Percentiles rank a stretch among this genome's conserved stretches.
These are phyloP conservation scores for Pseudonitzschia multiseries DNA, from an alignment of 108 stramenopile genomes.

Conservation along the genomic window DNA sequence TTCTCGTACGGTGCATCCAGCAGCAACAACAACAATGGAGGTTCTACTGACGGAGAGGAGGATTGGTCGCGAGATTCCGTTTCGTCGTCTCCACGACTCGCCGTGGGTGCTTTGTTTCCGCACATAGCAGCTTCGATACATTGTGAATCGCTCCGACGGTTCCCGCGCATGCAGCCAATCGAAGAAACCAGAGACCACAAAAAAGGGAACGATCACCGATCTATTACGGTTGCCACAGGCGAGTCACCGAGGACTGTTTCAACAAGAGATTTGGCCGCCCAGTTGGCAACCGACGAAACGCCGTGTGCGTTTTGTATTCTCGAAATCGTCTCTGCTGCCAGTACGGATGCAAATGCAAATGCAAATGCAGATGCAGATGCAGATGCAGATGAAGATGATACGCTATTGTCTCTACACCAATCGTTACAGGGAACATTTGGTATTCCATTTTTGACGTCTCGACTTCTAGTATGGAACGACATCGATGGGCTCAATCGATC, in stretches of 20 bases:
- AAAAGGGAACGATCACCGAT: not conserved
- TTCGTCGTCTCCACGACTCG: conserved; percentile 44
- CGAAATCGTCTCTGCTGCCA: not conserved
- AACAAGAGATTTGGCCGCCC: conserved; percentile 37
- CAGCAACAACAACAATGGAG: not conserved
- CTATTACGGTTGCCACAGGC: not conserved
- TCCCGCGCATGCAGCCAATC: conserved; percentile 17
- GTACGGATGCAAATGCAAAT: not conserved
- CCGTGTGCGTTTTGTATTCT: conserved; percentile 32
- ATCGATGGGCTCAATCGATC: not conserved
- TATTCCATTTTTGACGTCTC: conserved; percentile 1
- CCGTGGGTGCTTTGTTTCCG: conserved; percentile 60
- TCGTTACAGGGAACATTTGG: not conserved
- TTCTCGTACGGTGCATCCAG: conserved; percentile 50
- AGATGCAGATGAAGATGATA: conserved; percentile 1
- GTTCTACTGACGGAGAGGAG: not conserved
- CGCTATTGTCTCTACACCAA: not conserved
- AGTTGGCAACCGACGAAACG: conserved; percentile 11
- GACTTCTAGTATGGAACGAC: not conserved
- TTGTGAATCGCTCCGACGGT: conserved; percentile 8
- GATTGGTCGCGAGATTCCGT: conserved; percentile 39
- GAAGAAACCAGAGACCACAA: not conserved
- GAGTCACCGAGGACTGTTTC: conserved; percentile 13
- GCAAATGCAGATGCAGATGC: not conserved
- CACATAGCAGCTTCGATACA: conserved; percentile 45